Percentiles rank a stretch among this genome's conserved stretches.
These are phyloP conservation scores for Melampsora larici-populina DNA, from an alignment of 1,284 basidiomycete genomes.

Conservation along the genomic window DNA sequence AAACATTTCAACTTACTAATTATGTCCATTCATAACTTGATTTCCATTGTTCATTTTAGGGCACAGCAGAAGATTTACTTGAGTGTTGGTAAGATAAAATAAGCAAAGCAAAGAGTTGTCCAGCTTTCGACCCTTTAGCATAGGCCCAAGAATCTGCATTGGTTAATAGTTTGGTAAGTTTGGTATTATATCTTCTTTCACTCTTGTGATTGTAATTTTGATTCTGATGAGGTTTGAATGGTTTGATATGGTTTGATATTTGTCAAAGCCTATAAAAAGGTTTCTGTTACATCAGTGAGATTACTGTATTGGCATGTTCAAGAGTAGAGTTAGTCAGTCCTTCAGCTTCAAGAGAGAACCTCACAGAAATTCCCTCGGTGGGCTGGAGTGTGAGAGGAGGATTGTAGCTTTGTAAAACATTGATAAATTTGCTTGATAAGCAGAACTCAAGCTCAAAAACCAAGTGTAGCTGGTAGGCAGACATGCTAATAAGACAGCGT, in stretches of 20 bases:
- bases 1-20: slow-evolving; percentile 52
- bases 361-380: slow-evolving; percentile 13
- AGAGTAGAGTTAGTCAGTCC: slow-evolving; percentile 59
- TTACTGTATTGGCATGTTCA: slow-evolving; percentile 65
- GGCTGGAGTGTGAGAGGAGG: slow-evolving; percentile 23
- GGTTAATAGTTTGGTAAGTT: slow-evolving; percentile 64
- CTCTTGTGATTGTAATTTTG: background rate
- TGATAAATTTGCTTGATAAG: no score
- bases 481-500: no score
- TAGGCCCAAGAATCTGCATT: slow-evolving; percentile 54
- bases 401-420: background rate
- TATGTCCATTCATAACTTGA: no score
- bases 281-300: slow-evolving; percentile 66
- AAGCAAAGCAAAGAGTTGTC: slow-evolving; percentile 37
- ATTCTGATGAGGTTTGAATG: background rate
- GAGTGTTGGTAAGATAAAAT: slow-evolving; percentile 57
- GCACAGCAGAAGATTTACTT: slow-evolving; percentile 68
- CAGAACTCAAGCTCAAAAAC: no score
- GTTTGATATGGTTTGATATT: background rate
- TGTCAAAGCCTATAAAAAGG: slow-evolving; percentile 64
- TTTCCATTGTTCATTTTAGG: slow-evolving; percentile 57
- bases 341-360: background rate
- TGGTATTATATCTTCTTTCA: background rate
- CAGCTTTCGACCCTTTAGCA: slow-evolving; percentile 46
- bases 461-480: no score